These are phyloP conservation scores for Melastoma malabathricum DNA, from an alignment of 345 rosid species.

Conservation along the genomic window DNA sequence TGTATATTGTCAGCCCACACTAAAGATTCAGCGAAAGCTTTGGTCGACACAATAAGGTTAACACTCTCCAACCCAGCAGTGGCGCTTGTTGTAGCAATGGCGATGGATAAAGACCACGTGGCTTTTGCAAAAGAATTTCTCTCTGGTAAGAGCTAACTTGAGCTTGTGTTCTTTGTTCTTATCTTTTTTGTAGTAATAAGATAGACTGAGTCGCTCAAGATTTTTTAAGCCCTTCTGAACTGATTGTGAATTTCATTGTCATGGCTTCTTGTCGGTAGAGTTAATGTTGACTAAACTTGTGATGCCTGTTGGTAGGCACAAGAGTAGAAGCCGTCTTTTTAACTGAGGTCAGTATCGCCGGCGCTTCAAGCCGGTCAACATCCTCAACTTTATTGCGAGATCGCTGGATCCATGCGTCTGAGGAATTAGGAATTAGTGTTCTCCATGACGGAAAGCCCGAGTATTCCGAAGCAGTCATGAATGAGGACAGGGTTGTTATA, in stretches of 20 bases:
- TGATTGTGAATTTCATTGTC: not conserved
- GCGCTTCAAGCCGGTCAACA: slow-evolving; percentile 54
- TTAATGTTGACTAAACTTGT: slow-evolving; percentile 1
- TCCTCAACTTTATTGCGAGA: slow-evolving; percentile 35
- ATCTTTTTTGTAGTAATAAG: too few species aligned
- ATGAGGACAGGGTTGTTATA: slow-evolving; percentile 18
- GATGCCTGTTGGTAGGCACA: slow-evolving; percentile 20
- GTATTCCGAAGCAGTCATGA: slow-evolving; percentile 10
- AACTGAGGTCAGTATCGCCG: slow-evolving; percentile 66
- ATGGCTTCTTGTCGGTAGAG: not conserved
- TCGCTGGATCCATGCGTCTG: slow-evolving; percentile 52
- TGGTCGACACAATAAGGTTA: slow-evolving; percentile 43
- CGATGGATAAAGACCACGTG: slow-evolving; percentile 75
- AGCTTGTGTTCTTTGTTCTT: not conserved
- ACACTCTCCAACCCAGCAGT: slow-evolving; percentile 37
- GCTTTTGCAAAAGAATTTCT: slow-evolving; percentile 77
- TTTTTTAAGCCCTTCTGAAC: not conserved
- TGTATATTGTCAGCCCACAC: slow-evolving; percentile 57
- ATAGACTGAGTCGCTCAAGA: not conserved
- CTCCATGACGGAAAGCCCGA: slow-evolving; percentile 19
- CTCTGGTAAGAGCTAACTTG: slow-evolving; percentile 24
- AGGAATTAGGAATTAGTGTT: slow-evolving; percentile 27
- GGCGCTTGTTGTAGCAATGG: slow-evolving; percentile 76
- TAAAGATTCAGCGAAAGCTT: slow-evolving; percentile 75
- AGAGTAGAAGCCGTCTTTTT: slow-evolving; percentile 45